phyloP scores from a whole-genome alignment of 75 land plant genomes.

The Pinus taeda region DNA sequence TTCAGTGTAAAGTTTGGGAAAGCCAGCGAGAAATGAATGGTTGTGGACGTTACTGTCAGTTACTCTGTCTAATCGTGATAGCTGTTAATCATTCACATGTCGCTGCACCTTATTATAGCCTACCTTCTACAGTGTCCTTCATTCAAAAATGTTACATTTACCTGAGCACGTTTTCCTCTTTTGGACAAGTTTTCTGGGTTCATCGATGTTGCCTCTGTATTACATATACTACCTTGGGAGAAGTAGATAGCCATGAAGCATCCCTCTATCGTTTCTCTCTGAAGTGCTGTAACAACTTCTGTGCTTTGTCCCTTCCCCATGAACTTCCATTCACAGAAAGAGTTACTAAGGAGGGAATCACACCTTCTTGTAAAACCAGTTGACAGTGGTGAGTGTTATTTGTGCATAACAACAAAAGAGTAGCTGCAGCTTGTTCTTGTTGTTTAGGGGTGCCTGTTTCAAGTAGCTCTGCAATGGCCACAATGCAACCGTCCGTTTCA shows the following conservation, averaged over 20 bases:
- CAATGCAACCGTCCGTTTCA: constrained; percentile 42
- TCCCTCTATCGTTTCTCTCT: constrained; percentile 77
- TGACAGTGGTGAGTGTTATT: constrained; percentile 54
- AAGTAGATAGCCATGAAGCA: constrained; percentile 9
- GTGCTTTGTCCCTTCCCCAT: constrained; percentile 78
- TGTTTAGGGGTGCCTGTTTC: constrained; percentile 66
- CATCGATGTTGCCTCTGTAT: not conserved
- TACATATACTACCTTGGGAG: not conserved
- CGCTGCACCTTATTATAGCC: too few species aligned
- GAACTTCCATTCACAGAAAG: constrained; percentile 73
- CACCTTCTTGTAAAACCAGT: constrained; percentile 83
- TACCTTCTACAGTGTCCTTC: too few species aligned
- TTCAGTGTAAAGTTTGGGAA: too few species aligned
- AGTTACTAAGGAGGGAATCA: constrained; percentile 78
- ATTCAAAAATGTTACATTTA: too few species aligned
- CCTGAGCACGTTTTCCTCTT: not conserved
- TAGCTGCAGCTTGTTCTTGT: constrained; percentile 80
- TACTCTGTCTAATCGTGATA: too few species aligned
- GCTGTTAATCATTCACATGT: too few species aligned
- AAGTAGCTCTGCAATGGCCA: constrained; percentile 51
- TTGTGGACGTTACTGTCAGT: too few species aligned
- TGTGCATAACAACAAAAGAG: constrained; percentile 62
- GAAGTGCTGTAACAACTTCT: constrained; percentile 82
- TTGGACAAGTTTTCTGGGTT: not conserved
- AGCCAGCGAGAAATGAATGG: too few species aligned